Base-by-base conservation (phyloP, 2,329 filamentous ascomycete species). In the Aspergillus ochraceoroseus region DNA sequence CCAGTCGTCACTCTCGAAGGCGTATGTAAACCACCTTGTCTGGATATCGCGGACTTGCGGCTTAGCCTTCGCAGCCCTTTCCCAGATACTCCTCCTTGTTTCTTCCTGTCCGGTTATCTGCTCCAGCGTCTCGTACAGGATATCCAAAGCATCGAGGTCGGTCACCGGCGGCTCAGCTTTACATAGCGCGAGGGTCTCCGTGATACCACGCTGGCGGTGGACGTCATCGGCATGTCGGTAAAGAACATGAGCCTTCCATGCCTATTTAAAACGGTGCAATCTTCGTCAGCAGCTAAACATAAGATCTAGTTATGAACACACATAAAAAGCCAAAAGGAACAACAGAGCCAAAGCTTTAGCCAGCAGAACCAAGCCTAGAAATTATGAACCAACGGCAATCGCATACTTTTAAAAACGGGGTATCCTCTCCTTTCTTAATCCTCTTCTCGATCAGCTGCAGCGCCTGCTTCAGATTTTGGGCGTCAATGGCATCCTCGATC, bases 351-450 rank as follows among this genome's bases (percentile, higher is more conserved):
- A 20, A 18, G 20, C 15, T 20, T 14, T 23, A 20, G 9, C 19
- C n/a, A n/a, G 5, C n/a, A 13, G 7, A 31, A 22, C 5, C 28
- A n/a, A 28, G 26, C 8, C n/a, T 27, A 9, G n/a, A 37, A n/a
- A 35, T 28, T 22, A 26, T 20, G 9, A 30, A 34, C 17, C 20
- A 32, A 15, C 11, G 9, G 8, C 11, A 32, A n/a, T 2, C 20
- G 13, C 60, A 46, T 39, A 66, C 67, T 50, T 55, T 64, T 20
- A 70, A 43, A 43, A 68, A 68, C 3, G 59, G 53, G 4, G 66
- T 67, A 41, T 69, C 61, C 48, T 73, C 69, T 22, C 68, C 68
- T 52, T 80, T 80, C 61, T 79, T 76, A 49, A 72, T 68, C 37
- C 71, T 72, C 48, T 72, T 73, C 43, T 73, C 69, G 37, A 70